Conservation (phyloP, 2,329 filamentous ascomycete genomes). For the Chaetomium strumarium region DNA sequence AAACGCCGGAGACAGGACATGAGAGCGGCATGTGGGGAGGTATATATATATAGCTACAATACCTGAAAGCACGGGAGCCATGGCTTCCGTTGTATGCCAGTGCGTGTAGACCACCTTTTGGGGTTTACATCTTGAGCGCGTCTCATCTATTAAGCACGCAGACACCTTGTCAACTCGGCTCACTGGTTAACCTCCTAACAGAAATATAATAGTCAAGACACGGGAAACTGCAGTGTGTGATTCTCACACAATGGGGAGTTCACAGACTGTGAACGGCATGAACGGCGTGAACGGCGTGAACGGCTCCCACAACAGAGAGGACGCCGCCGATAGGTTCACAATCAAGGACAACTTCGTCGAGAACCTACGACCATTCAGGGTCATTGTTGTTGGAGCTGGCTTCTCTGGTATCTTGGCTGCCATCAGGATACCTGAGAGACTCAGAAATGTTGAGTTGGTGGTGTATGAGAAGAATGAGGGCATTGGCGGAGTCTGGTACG, state of each 20-base stretch:
- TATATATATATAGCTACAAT: too few relatives aligned
- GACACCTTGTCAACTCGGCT: too few relatives aligned
- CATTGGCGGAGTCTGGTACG: conserved; percentile 32
- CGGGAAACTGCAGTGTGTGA: neutral
- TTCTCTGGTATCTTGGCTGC: conserved; percentile 31
- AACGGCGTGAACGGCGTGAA: conserved; percentile 4
- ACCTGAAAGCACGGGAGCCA: too few relatives aligned
- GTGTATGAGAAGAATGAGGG: conserved; percentile 34
- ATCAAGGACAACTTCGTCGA: conserved; percentile 30
- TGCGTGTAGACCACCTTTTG: too few relatives aligned
- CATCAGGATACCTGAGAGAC: conserved; percentile 32
- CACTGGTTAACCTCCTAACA: too few relatives aligned
- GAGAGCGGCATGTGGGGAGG: neutral
- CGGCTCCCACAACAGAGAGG: neutral
- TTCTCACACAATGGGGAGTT: neutral
- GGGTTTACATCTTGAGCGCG: too few relatives aligned
- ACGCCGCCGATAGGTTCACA: conserved; percentile 13
- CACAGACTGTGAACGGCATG: too few relatives aligned
- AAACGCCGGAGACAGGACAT: conserved; percentile 1
- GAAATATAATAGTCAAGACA: too few relatives aligned
- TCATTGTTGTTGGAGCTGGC: conserved; percentile 32
- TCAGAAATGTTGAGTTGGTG: conserved; percentile 31
- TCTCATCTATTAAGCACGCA: too few relatives aligned
- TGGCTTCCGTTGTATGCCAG: too few relatives aligned
- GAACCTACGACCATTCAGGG: conserved; percentile 30